Evolutionary conservation across 345 rosid genomes (phyloP).

Genomic region (Citrus hindsii): DNA sequence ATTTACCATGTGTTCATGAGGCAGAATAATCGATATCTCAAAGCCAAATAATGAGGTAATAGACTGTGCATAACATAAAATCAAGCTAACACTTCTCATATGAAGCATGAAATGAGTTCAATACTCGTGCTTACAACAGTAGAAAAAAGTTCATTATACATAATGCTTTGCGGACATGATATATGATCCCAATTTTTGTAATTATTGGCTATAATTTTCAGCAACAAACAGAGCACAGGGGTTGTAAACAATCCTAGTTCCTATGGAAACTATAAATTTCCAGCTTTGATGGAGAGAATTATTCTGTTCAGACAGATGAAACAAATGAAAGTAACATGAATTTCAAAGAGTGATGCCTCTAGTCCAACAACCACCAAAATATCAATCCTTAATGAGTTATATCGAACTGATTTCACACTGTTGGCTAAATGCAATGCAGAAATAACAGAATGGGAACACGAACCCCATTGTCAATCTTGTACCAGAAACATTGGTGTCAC

Average conservation of each 20-base stretch:
- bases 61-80: background rate
- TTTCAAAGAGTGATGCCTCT: background rate
- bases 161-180: background rate
- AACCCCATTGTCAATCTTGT: slow-evolving; percentile 87
- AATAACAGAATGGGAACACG: slow-evolving; percentile 56
- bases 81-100: background rate
- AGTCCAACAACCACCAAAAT: background rate
- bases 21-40: background rate
- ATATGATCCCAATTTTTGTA: background rate
- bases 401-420: background rate
- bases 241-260: background rate
- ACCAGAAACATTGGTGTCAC: slow-evolving; percentile 99
- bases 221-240: background rate
- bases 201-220: background rate
- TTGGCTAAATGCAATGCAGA: background rate
- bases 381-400: background rate
- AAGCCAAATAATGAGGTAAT: background rate
- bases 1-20: slow-evolving; percentile 1
- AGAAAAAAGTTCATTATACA: background rate
- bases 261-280: background rate
- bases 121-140: background rate
- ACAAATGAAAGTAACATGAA: background rate
- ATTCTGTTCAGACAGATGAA: background rate
- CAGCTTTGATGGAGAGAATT: background rate
- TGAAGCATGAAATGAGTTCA: background rate